Evolutionary conservation across 176 grass and related monocot species (phyloP).

Genomic region (Guadua angustifolia): DNA sequence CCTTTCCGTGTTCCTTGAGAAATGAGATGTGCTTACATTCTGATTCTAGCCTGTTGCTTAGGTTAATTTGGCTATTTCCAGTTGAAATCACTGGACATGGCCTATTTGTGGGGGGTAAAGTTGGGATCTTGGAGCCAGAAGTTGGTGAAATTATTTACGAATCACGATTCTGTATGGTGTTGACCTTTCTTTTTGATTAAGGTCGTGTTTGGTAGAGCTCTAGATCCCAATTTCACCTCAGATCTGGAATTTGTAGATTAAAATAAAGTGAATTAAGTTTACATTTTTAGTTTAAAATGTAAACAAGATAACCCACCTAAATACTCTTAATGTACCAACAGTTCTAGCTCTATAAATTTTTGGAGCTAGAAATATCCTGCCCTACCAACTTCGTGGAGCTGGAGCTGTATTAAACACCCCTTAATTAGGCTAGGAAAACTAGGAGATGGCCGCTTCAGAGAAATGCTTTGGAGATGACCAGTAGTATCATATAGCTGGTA

Average conservation of each 20-base stretch:
- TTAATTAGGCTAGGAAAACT: neutral
- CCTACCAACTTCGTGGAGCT: no score
- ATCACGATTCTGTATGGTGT: neutral
- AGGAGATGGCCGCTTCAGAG: neutral
- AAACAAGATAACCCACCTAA: no score
- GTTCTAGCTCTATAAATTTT: no score
- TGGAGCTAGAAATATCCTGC: no score
- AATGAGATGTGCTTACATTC: neutral
- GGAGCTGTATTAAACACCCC: no score
- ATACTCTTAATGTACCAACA: no score
- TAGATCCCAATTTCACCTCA: no score
- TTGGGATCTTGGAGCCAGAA: neutral
- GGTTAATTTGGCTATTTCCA: constrained; percentile 4
- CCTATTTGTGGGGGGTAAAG: neutral
- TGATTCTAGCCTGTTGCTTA: neutral
- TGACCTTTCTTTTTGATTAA: neutral
- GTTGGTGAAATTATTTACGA: neutral
- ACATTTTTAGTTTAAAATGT: no score
- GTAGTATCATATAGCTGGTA: neutral
- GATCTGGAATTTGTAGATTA: no score
- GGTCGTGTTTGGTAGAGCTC: no score
- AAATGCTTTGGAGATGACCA: constrained; percentile 27
- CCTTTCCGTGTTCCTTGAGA: neutral
- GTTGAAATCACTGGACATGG: constrained; percentile 34
- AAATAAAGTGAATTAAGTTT: no score